Evolutionary conservation across 1,139 yeast genomes (phyloP).

Genomic region (Nadsonia starkeyi-henricii): DNA sequence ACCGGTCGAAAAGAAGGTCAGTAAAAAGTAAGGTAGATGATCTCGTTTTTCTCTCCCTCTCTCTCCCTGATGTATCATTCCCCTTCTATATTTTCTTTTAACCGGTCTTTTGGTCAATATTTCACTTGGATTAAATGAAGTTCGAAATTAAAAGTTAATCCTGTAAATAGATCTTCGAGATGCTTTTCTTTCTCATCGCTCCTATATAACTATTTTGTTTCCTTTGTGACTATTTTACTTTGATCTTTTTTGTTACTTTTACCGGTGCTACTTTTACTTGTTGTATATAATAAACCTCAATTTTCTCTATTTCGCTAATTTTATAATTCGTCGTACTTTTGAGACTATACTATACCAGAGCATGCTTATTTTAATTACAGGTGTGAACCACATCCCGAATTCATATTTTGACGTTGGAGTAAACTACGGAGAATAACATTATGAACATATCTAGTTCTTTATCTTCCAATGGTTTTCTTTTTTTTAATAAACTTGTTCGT

Average conservation of each 20-base stretch:
- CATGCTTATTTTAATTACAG: too few relatives aligned
- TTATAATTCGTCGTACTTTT: too few relatives aligned
- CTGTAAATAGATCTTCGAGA: not conserved
- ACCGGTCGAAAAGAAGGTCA: conserved; percentile 30
- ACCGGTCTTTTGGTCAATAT: not conserved
- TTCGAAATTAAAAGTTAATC: not conserved
- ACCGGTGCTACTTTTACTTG: not conserved
- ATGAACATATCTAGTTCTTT: not conserved
- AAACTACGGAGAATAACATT: not conserved
- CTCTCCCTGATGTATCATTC: not conserved
- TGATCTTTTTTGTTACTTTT: not conserved
- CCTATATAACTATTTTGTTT: not conserved
- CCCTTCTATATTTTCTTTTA: not conserved
- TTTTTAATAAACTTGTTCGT: too few relatives aligned
- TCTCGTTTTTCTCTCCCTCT: not conserved
- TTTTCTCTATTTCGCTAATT: not conserved
- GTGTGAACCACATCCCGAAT: too few relatives aligned
- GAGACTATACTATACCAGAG: too few relatives aligned
- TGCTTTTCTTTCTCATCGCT: not conserved
- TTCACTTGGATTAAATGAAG: not conserved
- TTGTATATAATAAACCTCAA: not conserved
- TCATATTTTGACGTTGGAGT: too few relatives aligned
- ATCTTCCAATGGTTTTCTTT: too few relatives aligned
- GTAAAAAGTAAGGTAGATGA: not conserved
- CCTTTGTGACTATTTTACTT: not conserved